Percentiles rank a stretch among this genome's conserved stretches.
These are phyloP conservation scores for Lophium mytilinum DNA, from an alignment of 495 filamentous ascomycete species.

Conservation along the genomic window DNA sequence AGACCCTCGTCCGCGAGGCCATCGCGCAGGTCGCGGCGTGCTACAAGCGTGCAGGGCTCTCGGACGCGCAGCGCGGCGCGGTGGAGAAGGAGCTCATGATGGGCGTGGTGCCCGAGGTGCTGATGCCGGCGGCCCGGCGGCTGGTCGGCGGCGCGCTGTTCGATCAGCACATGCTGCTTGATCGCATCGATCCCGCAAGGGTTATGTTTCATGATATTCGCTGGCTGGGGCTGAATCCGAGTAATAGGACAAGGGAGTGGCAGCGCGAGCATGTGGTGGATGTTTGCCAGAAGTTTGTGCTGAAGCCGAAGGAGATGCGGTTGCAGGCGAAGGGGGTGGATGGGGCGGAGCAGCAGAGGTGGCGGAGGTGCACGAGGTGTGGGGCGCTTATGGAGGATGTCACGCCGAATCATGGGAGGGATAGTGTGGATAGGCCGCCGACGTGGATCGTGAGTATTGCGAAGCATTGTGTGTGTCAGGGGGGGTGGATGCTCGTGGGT, in stretches of 20 bases:
- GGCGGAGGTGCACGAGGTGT: slow-evolving; percentile 53
- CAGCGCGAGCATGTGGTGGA: slow-evolving; percentile 16
- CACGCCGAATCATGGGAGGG: slow-evolving; percentile 9
- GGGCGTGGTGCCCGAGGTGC: slow-evolving; percentile 17
- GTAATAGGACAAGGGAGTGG: not conserved
- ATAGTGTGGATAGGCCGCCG: slow-evolving; percentile 6
- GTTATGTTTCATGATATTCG: slow-evolving; percentile 23
- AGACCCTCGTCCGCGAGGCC: slow-evolving; percentile 38
- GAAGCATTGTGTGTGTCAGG: slow-evolving; percentile 25
- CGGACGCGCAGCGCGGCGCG: slow-evolving; percentile 10
- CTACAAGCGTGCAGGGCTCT: slow-evolving; percentile 16
- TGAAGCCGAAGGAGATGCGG: slow-evolving; percentile 19
- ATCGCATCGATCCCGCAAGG: slow-evolving; percentile 10
- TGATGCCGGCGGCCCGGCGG: slow-evolving; percentile 20
- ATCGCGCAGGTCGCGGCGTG: slow-evolving; percentile 35
- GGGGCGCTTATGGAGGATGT: slow-evolving; percentile 57
- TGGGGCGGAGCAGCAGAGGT: slow-evolving; percentile 3
- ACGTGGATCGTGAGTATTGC: slow-evolving; percentile 21
- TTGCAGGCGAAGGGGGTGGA: slow-evolving; percentile 3
- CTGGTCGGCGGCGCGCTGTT: slow-evolving; percentile 15
- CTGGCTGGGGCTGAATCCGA: slow-evolving; percentile 24
- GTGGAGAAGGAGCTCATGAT: slow-evolving; percentile 27
- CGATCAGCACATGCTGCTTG: not conserved
- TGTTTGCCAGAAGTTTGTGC: slow-evolving; percentile 23
- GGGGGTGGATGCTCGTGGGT: slow-evolving; percentile 19